A percentile compares a stretch with the other conserved stretches of the same genome.
phyloP scores from a whole-genome alignment of 805 yeast species.

The Ogataea trehalophila region DNA sequence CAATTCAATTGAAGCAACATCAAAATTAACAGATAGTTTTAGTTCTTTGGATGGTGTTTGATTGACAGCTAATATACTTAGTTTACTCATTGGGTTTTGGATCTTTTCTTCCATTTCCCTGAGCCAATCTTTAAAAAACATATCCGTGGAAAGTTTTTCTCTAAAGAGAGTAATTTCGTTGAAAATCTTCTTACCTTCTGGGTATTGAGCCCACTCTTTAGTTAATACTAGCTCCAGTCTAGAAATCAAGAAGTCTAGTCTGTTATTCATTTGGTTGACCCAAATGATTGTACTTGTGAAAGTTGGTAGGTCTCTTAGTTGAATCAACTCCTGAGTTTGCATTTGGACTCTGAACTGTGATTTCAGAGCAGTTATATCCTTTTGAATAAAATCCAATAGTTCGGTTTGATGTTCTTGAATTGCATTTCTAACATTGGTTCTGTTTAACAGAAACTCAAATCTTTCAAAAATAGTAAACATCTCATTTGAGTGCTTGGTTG shows the following conservation, averaged over 20 bases:
- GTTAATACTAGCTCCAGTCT: conserved; percentile 53
- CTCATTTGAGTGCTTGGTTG: conserved; percentile 39
- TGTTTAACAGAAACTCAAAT: conserved; percentile 42
- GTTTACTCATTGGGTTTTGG: conserved; percentile 10
- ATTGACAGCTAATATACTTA: conserved; percentile 34
- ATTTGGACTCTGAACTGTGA: conserved; percentile 29
- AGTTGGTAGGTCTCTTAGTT: conserved; percentile 43
- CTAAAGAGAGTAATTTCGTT: conserved; percentile 42
- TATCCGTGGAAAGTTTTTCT: conserved; percentile 41
- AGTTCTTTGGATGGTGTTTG: conserved; percentile 15
- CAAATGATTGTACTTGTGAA: conserved; percentile 45
- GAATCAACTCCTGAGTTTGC: conserved; percentile 31
- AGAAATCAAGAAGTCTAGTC: conserved; percentile 36
- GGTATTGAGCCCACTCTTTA: conserved; percentile 52
- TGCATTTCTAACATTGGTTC: conserved; percentile 54
- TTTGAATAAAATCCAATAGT: conserved; percentile 43
- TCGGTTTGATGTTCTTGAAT: conserved; percentile 54
- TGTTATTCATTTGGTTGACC: conserved; percentile 46
- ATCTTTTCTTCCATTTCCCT: conserved; percentile 3
- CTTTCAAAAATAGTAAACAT: conserved; percentile 48
- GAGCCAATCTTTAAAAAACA: conserved; percentile 47
- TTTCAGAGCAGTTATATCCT: conserved; percentile 42
- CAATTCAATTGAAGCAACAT: conserved; percentile 35
- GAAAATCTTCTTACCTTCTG: conserved; percentile 63
- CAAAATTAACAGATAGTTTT: conserved; percentile 47